A percentile compares a stretch with the other conserved stretches of the same genome.
Evolutionary conservation across 148 eudicot species (phyloP).

Genomic region (Persicaria maculosa): DNA sequence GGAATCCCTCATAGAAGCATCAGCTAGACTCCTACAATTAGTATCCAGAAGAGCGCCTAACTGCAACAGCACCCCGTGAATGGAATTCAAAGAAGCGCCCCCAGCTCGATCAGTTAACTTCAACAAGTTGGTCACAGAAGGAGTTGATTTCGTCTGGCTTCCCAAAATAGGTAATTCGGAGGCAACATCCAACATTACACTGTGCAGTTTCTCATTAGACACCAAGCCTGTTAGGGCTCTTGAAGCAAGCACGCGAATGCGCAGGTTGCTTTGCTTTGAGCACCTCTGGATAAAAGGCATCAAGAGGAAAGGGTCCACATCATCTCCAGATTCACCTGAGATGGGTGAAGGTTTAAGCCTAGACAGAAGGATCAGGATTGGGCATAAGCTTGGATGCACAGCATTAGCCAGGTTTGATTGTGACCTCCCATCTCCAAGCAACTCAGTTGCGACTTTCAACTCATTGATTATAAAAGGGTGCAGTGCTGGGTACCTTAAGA

Average conservation of each 20-base stretch:
- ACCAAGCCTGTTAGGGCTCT: slow-evolving; percentile 77
- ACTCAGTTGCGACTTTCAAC: slow-evolving; percentile 69
- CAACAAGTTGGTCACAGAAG: slow-evolving; percentile 5
- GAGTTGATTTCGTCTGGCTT: slow-evolving; percentile 18
- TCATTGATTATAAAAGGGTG: slow-evolving; percentile 69
- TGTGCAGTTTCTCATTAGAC: slow-evolving; percentile 81
- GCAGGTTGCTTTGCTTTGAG: slow-evolving; percentile 72
- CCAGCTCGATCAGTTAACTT: slow-evolving; percentile 10
- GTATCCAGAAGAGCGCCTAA: slow-evolving; percentile 62
- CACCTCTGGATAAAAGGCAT: slow-evolving; percentile 85
- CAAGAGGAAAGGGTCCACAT: slow-evolving; percentile 76
- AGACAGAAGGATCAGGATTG: slow-evolving; percentile 75
- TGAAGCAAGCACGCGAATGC: slow-evolving; percentile 85
- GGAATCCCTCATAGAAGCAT: slow-evolving; percentile 45
- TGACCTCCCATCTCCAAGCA: slow-evolving; percentile 39
- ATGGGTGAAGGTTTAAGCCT: slow-evolving; percentile 93
- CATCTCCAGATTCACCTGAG: slow-evolving; percentile 74
- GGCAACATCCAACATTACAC: slow-evolving; percentile 53
- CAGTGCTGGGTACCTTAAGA: slow-evolving; percentile 77
- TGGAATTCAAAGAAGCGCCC: slow-evolving; percentile 45
- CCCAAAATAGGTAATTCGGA: slow-evolving; percentile 49
- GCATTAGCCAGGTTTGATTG: slow-evolving; percentile 52
- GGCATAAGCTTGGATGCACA: slow-evolving; percentile 95
- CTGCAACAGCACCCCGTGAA: slow-evolving; percentile 85
- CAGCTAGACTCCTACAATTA: slow-evolving; percentile 69